Evolutionary conservation across 768 basidiomycete genomes (phyloP), one percentile per base, ranked within the genome.

Genomic region (Hericium erinaceus): DNA sequence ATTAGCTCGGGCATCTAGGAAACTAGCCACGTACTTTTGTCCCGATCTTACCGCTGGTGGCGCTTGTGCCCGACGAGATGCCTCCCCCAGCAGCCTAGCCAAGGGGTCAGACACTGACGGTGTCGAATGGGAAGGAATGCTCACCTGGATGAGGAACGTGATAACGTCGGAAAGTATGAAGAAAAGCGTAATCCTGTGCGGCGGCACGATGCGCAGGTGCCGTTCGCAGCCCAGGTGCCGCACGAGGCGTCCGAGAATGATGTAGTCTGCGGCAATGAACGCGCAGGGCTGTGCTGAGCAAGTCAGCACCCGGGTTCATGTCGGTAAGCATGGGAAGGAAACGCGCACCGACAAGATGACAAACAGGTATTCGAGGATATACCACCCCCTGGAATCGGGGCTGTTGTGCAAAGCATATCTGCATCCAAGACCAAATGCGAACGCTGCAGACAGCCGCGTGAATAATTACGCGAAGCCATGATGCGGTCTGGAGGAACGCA

Each of bases 221-320:
- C 75, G 59, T 57, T 76, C 72, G 39, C 74, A 75, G 10, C 72
- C 63, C 6, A 88, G 68, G 60, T 78, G 73, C 22, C 67, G 72
- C 5, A 84, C 80, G 3, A 90, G 67, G 12, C 78, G 79, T 10
- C 85, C 84, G 1, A 89, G 76, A 18, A 87, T 74, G 56, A 87
- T 70, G 63, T 89, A 89, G 64, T 83, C 77, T 13, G 82, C 77
- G 4, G 83, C 83, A 60, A 86, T 83, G 70, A 89, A 89, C 26
- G 84, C 86, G 65, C 88, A 89, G 4, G 87, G 86, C 82, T 84
- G 53, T 11, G 20, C n/a, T 9, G 22, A 46, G 24, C 7, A 40
- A 52, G 28, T 38, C 13, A 38, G 11, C 39, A 49, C 20, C 18
- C 9, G 37, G 49, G 53, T 10, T n/a, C n/a, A 61, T 28, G 39